Base-by-base conservation (phyloP, 2,329 filamentous ascomycete genomes). In the Colletotrichum liriopes region DNA sequence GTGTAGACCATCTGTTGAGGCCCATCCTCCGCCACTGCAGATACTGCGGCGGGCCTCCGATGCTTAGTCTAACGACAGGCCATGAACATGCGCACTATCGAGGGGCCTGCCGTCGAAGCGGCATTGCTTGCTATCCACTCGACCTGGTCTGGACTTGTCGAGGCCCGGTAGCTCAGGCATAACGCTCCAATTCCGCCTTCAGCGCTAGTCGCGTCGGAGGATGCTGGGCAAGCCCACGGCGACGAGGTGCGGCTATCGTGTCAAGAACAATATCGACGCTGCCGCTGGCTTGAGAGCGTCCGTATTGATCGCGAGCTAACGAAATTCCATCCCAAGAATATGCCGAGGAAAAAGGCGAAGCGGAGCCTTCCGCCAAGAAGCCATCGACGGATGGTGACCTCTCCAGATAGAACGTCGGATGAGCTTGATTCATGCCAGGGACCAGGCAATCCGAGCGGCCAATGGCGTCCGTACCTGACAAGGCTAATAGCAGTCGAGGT, bases 391-490 rank as follows among this genome's bases (percentile, higher is more conserved):
- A 47, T 49, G 49, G 56, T 52, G 58, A 37, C 51, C 56, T 37
- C 39, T 35, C 32, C 52, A 43, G 20, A 69, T 47, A 49, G 23
- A 26, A 2, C 43, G 60, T 72, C 54, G 60, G 39, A 72, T 70
- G 59, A 70, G 70, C 70, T 72, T 72, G 54, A 60, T 65, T 43
- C 29, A 45, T 35, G 39, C 47, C 55, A 71, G 39, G 39, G 29
- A 26, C 39, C 26, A 41, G 41, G 41, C 18, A 55, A 37, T n/a
- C 26, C 47, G 56, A 52, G 26, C 23, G 8, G 32, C 58, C 69
- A 64, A 68, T 63, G 65, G 32, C 37, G 6, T 47, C 58, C 23
- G 23, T 20, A 32, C 41, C 23, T 29, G 41, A 37, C 26, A 23
- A 47, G 69, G 65, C 58, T 49, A 52, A 41, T 3, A 14, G 54